Base-by-base conservation (phyloP, 208 protist species). In the Leishmania martiniquensis region DNA sequence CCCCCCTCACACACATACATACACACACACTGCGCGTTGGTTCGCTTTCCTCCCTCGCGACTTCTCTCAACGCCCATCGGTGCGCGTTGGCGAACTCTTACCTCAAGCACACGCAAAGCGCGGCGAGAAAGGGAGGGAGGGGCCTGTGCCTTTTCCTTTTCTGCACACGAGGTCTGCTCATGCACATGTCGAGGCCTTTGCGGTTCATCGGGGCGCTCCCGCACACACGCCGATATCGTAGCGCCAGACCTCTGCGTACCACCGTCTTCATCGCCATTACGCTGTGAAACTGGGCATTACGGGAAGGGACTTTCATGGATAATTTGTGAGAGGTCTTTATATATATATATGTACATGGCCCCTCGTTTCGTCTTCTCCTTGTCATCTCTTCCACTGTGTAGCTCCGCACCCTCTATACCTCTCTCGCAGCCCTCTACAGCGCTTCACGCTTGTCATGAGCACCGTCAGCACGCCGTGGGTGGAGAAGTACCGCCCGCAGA, bases 401-500 rank as follows among this genome's bases (percentile, higher is more conserved):
- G 52, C 13, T 51, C 44, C 17, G 4, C 32, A 6, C 25, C 5
- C 0, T 29, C 0, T 37, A 12, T 72, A 22, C 12, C 17, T 37
- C 22, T 32, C n/a, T 39, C 17, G 25, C 37, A 62, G 10, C 52
- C 72, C 25, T 39, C 39, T 57, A 51, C 20, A 49, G 22, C 9
- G 17, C 9, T 25, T n/a, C 0, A 34, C 20, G 22, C 34, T 20
- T 20, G 22, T 37, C 44, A 84, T 87, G 84, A 80, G 81, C 20
- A 62, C 68, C 10, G 60, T 67, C 13, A 72, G 72, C 49, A 80
- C 80, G 39, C 98, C 98, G 65, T 99, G 99, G 99, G 95, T 99
- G 49, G 99, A 99, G 85, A 99, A 99, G 90, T 99, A 99, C 86
- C 90, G 99, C 39, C 99, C 99, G 20, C 82, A 88, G 51, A 91